These are phyloP conservation scores for Penicillium canescens DNA, from an alignment of 495 filamentous ascomycete species.

Conservation along the genomic window DNA sequence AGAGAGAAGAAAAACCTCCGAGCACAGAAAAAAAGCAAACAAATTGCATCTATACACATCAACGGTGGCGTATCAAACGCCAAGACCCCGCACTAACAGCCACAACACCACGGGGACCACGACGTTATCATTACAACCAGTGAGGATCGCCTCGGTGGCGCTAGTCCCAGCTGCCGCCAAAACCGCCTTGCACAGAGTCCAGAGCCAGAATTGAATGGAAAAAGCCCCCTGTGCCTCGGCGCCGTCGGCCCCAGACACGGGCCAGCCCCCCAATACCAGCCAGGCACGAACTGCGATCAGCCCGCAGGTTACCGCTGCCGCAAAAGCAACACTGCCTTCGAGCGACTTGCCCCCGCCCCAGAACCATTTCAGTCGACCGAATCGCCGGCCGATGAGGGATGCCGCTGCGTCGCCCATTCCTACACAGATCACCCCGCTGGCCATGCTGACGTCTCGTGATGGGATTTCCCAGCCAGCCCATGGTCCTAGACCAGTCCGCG, in stretches of 20 bases:
- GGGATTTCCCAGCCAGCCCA: constrained; percentile 73
- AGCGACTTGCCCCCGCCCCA: constrained; percentile 97
- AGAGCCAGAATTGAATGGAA: constrained; percentile 32
- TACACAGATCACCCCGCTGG: constrained; percentile 88
- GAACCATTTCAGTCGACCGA: constrained; percentile 85
- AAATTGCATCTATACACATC: constrained; percentile 8
- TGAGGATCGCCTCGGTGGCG: constrained; percentile 91
- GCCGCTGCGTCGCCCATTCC: constrained; percentile 95
- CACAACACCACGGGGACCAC: constrained; percentile 94
- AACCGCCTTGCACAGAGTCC: constrained; percentile 56
- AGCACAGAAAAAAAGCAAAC: constrained; percentile 3
- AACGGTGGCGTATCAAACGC: constrained; percentile 49
- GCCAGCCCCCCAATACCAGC: constrained; percentile 75
- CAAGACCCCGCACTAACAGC: constrained; percentile 79
- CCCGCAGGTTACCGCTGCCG: constrained; percentile 72
- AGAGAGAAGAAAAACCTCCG: neutral
- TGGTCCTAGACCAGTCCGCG: constrained; percentile 49
- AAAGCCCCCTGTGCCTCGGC: constrained; percentile 9
- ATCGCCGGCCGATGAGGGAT: constrained; percentile 86
- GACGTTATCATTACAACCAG: constrained; percentile 98
- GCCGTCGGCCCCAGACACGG: constrained; percentile 32
- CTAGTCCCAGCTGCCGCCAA: constrained; percentile 79
- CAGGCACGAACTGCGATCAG: constrained; percentile 71
- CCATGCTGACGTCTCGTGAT: constrained; percentile 76
- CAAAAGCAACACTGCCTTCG: constrained; percentile 88